These are phyloP conservation scores for Boletus hoseneyae DNA, from an alignment of 1,284 basidiomycete species.

Conservation along the genomic window DNA sequence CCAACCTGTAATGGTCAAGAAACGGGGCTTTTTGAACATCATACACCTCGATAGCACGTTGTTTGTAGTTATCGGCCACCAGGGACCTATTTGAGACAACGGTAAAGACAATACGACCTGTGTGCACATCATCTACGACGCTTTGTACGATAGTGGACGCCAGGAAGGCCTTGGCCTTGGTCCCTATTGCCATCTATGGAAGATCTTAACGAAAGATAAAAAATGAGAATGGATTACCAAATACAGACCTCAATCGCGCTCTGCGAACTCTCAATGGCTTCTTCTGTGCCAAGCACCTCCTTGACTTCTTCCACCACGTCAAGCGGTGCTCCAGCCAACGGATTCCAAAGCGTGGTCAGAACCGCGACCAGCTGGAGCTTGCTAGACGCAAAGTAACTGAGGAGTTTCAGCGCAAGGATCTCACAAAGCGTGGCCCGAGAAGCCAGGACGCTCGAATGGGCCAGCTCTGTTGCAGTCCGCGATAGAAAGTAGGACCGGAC, in stretches of 20 bases:
- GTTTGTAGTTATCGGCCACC: conserved; percentile 84
- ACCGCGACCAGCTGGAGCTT: conserved; percentile 71
- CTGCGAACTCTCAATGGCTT: conserved; percentile 54
- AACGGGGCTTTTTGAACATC: conserved; percentile 71
- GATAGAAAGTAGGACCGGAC: conserved; percentile 54
- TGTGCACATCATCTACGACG: conserved; percentile 80
- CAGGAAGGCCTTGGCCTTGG: conserved; percentile 75
- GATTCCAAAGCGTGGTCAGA: conserved; percentile 76
- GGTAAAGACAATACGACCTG: conserved; percentile 68
- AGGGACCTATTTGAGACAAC: conserved; percentile 66
- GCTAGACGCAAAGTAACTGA: conserved; percentile 68
- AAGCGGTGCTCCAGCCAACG: conserved; percentile 73
- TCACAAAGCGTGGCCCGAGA: conserved; percentile 80
- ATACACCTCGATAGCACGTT: conserved; percentile 71
- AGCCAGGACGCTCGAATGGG: conserved; percentile 67
- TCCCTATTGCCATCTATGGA: conserved; percentile 80
- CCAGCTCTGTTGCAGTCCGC: conserved; percentile 50
- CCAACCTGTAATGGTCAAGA: conserved; percentile 76
- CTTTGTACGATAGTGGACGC: conserved; percentile 78
- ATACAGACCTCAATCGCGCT: conserved; percentile 75
- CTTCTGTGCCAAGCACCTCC: conserved; percentile 49
- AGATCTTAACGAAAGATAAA: background rate
- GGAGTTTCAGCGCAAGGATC: conserved; percentile 82
- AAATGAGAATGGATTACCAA: background rate
- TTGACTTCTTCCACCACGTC: conserved; percentile 65